A percentile compares a stretch with the other conserved stretches of the same genome.
These are phyloP conservation scores for maize (Zea mays) DNA, from an alignment of 176 grass and related monocot genomes.

Conservation along the genomic window DNA sequence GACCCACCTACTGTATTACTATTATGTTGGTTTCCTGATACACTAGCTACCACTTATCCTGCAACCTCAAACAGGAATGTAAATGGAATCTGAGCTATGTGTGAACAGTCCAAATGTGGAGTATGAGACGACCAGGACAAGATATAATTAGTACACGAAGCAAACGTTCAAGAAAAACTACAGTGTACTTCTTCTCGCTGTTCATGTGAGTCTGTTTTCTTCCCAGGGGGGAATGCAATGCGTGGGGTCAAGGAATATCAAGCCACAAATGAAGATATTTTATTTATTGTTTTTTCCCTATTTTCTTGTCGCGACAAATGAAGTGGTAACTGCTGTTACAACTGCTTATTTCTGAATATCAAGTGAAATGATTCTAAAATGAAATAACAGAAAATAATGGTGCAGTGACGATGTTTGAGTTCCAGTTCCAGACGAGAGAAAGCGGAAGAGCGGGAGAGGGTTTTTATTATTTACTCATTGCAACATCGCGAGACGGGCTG, in stretches of 20 bases:
- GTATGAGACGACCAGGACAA: constrained; percentile 13
- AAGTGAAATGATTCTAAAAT: not conserved
- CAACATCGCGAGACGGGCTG: constrained; percentile 87
- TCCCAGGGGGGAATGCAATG: not conserved
- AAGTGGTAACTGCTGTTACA: not conserved
- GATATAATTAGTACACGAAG: constrained; percentile 18
- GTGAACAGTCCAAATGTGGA: constrained; percentile 32
- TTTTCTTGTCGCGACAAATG: not conserved
- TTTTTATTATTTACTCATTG: constrained; percentile 61
- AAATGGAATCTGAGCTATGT: constrained; percentile 9
- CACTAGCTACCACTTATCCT: not conserved
- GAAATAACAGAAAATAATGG: not conserved
- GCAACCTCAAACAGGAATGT: not conserved
- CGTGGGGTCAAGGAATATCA: constrained; percentile 12
- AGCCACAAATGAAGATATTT: not conserved
- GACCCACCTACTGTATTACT: not conserved
- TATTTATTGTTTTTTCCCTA: too few relatives aligned
- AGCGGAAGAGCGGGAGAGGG: too few relatives aligned
- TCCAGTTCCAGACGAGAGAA: not conserved
- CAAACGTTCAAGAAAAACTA: not conserved
- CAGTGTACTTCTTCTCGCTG: not conserved
- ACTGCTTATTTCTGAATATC: not conserved
- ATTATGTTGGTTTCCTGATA: not conserved
- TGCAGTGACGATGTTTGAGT: too few relatives aligned
- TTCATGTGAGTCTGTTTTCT: constrained; percentile 18